Evolutionary conservation across 2,329 filamentous ascomycete species (phyloP).

Genomic region (Aspergillus brasiliensis): DNA sequence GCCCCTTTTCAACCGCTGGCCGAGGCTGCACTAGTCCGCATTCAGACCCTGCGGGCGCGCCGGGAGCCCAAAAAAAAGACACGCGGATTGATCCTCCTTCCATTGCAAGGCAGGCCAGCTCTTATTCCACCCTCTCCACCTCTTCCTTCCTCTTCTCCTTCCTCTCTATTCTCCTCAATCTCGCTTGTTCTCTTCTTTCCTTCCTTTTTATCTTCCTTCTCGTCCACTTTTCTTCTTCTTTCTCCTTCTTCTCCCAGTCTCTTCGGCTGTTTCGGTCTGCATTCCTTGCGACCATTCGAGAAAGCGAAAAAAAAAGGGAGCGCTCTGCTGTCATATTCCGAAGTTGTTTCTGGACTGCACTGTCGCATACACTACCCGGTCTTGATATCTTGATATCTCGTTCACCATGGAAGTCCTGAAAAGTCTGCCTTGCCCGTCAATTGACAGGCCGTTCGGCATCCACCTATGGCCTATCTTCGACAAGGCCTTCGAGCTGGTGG

Average conservation of each 20-base stretch:
- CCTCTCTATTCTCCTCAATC: constrained; percentile 17
- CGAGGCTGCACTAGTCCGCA: constrained; percentile 26
- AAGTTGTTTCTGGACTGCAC: neutral
- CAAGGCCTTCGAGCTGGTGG: constrained; percentile 74
- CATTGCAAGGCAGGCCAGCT: neutral
- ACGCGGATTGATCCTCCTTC: constrained; percentile 18
- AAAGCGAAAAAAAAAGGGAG: constrained; percentile 17
- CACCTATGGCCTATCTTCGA: constrained; percentile 93
- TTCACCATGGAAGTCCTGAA: constrained; percentile 54
- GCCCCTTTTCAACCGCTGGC: constrained; percentile 30
- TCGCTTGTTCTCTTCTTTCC: constrained; percentile 70
- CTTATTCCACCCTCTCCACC: constrained; percentile 13
- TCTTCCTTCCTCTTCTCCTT: constrained; percentile 33
- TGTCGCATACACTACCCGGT: neutral
- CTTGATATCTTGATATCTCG: neutral
- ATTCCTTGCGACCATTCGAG: constrained; percentile 11
- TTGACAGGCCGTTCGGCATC: constrained; percentile 91
- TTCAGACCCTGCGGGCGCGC: constrained; percentile 29
- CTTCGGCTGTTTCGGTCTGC: constrained; percentile 6
- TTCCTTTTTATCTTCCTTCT: constrained; percentile 10
- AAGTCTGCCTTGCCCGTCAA: constrained; percentile 67
- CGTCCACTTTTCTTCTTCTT: constrained; percentile 18
- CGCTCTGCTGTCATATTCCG: neutral
- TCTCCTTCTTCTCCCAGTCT: neutral
- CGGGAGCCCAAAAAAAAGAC: constrained; percentile 23